Evolutionary conservation across 768 basidiomycete genomes (phyloP), one percentile per base, ranked within the genome.

Genomic region (Collybia nuda): DNA sequence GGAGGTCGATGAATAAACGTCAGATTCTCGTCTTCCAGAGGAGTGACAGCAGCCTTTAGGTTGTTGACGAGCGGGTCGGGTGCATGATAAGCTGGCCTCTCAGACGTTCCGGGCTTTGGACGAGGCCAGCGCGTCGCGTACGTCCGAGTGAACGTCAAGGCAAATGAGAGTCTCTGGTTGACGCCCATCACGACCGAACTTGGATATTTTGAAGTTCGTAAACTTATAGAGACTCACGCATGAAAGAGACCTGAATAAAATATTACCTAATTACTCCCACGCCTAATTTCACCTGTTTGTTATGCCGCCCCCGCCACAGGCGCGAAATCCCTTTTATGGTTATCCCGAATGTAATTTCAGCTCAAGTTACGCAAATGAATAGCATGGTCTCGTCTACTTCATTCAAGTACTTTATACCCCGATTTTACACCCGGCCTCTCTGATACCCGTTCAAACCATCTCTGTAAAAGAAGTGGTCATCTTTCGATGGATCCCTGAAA

Each of bases 1-100:
- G 90, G 91, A n/a, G 88, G 88, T 38, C 91, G 84, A 64, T 90
- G 88, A 51, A 93, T 84, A 64, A 93, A 93, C 0, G 88, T 88
- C 48, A 91, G 66, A 52, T 77, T 72, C 50, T 79, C 77, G 54
- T 79, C 80, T 5, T 71, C 66, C 18, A 86, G 66, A 7, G 68
- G 50, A 8, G 75, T 80, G 44, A 83, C 79, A 42, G 67, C 67
- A 32, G 80, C 81, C 35, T 77, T 72, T 35, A 80, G 72, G 51
- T 75, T 79, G 64, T 77, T 75, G 47, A 66, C 51, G 45, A 87
- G 67, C 1, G 85, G 85, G 56, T 87, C 85, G 15, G 77, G 73
- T 22, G 78, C 71, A 43, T 78, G 81, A 37, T 78, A 77, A 6
- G 85, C 79, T 2, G 85, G 81, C 6, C 77, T 61, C 54, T 80